A percentile compares a stretch with the other conserved stretches of the same genome.
These are phyloP conservation scores for Pseudocercospora ulei DNA, from an alignment of 2,329 filamentous ascomycete species.

Conservation along the genomic window DNA sequence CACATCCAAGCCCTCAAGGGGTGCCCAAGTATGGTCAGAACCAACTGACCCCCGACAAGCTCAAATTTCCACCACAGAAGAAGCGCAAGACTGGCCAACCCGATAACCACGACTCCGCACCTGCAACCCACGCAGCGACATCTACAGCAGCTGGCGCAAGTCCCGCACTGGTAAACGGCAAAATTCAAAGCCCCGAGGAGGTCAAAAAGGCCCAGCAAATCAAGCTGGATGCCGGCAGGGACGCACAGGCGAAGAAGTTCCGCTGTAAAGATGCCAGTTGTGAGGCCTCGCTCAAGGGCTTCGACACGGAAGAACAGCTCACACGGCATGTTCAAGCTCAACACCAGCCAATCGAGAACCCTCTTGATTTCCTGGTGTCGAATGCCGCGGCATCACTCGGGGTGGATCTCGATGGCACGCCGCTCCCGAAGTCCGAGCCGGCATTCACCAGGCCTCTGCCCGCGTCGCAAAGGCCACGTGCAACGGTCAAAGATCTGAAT, in stretches of 20 bases:
- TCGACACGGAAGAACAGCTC: slow-evolving; percentile 40
- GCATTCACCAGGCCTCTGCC: slow-evolving; percentile 5
- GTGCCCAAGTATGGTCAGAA: slow-evolving; percentile 46
- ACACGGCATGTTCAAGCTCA: slow-evolving; percentile 47
- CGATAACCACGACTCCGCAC: slow-evolving; percentile 38
- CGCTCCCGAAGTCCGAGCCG: slow-evolving; percentile 27
- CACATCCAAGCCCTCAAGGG: slow-evolving; percentile 41
- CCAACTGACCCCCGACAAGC: slow-evolving; percentile 47
- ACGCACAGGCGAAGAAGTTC: slow-evolving; percentile 42
- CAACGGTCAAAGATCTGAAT: slow-evolving; percentile 18
- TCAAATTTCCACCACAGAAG: slow-evolving; percentile 51
- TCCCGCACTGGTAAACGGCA: slow-evolving; percentile 34
- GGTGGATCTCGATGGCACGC: slow-evolving; percentile 42
- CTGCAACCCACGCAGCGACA: slow-evolving; percentile 29
- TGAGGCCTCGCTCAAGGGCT: slow-evolving; percentile 47
- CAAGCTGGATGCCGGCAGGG: slow-evolving; percentile 37
- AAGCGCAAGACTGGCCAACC: slow-evolving; percentile 43
- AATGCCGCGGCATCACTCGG: slow-evolving; percentile 40
- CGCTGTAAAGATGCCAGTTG: slow-evolving; percentile 47
- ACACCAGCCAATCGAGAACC: slow-evolving; percentile 48
- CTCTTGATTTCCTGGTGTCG: slow-evolving; percentile 48
- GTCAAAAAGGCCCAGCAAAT: slow-evolving; percentile 37
- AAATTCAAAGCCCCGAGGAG: slow-evolving; percentile 39
- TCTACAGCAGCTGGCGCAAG: slow-evolving; percentile 36
- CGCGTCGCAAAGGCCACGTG: slow-evolving; percentile 13